phyloP scores from a whole-genome alignment of 371 early-diverging fungal genomes.

The Mucor irregularis region DNA sequence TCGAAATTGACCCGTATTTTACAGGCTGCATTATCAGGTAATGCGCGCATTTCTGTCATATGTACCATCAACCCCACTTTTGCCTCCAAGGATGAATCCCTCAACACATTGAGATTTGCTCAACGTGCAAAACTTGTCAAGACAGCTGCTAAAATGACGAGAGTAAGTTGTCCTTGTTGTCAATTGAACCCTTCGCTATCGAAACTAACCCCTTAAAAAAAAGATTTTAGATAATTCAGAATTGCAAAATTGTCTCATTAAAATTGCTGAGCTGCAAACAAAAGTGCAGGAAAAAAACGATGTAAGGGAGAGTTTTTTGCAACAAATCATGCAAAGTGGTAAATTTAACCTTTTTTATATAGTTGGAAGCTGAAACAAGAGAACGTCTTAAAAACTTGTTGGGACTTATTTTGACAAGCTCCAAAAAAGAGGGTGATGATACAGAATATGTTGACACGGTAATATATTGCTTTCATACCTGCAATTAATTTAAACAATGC shows the following conservation, averaged over 20 bases:
- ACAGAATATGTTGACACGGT: not conserved
- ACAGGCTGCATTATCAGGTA: conserved; percentile 82
- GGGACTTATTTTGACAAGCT: conserved; percentile 36
- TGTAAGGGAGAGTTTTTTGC: conserved; percentile 18
- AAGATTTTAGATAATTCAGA: conserved; percentile 77
- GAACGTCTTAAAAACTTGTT: conserved; percentile 35
- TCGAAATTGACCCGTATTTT: conserved; percentile 92
- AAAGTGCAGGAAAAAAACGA: conserved; percentile 68
- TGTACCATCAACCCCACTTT: conserved; percentile 76
- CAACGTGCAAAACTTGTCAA: conserved; percentile 73
- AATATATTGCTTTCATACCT: not conserved
- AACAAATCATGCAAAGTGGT: not conserved
- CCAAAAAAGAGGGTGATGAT: conserved; percentile 20
- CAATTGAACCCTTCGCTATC: too few species aligned
- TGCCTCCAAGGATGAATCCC: conserved; percentile 74
- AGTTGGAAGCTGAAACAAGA: conserved; percentile 40
- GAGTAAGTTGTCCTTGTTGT: conserved; percentile 24
- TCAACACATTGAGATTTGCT: conserved; percentile 89
- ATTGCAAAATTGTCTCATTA: conserved; percentile 75
- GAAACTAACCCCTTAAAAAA: conserved; percentile 4
- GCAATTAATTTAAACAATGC: too few species aligned
- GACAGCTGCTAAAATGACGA: conserved; percentile 40
- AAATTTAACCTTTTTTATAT: not conserved
- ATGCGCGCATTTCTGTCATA: conserved; percentile 81
- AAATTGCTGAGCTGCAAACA: conserved; percentile 78